Conservation (phyloP, 169 alveolate genomes). For the Besnoitia besnoiti region DNA sequence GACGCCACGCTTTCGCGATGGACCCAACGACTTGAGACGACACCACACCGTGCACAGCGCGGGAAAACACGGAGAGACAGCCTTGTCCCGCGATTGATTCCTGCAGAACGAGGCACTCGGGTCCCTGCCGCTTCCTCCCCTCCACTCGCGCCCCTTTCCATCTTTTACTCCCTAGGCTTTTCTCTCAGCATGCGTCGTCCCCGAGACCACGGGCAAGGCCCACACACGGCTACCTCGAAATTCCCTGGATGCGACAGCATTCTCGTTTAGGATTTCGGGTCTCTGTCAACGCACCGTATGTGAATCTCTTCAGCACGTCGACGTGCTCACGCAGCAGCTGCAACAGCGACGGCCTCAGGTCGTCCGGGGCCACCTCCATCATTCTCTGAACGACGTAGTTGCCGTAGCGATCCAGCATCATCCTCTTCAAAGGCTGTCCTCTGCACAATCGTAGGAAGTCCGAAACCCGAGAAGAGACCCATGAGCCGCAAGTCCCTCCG, state of each 20-base stretch:
- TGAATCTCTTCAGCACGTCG: constrained; percentile 70
- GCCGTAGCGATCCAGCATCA: constrained; percentile 85
- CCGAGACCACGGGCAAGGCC: neutral
- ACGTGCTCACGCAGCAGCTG: constrained; percentile 70
- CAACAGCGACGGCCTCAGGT: constrained; percentile 66
- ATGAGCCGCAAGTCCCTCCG: no score
- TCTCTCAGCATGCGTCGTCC: neutral
- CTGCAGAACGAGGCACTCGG: no score
- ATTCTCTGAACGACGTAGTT: constrained; percentile 88
- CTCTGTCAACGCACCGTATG: constrained; percentile 65
- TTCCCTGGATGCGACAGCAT: neutral
- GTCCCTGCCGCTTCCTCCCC: no score
- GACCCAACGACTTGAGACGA: no score
- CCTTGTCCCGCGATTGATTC: no score
- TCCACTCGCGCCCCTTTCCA: neutral
- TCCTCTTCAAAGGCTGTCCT: constrained; percentile 47
- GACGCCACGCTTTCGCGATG: no score
- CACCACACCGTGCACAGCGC: no score
- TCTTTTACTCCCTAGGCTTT: neutral
- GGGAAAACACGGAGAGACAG: neutral
- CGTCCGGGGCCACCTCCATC: constrained; percentile 75
- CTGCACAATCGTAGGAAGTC: no score
- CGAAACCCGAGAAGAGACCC: no score
- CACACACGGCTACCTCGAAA: neutral
- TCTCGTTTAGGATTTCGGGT: neutral